Evolutionary conservation across 495 filamentous ascomycete genomes (phyloP), one percentile per base, ranked within the genome.

Genomic region (Darksidea phi): DNA sequence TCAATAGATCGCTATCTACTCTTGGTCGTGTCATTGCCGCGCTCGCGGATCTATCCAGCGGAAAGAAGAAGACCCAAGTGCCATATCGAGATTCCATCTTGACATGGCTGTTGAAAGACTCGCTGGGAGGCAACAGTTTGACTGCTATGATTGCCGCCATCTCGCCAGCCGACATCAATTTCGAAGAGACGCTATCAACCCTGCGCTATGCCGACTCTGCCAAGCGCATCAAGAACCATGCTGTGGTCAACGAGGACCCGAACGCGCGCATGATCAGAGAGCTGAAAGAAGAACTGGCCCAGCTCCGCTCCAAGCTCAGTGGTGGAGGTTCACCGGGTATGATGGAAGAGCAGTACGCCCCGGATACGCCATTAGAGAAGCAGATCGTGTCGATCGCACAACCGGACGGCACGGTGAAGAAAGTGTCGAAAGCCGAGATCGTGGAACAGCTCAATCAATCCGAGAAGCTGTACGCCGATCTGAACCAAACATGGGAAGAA

Each of bases 101-200:
- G 60, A 99, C 95, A 13, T 99, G 95, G 95, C 76, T 99, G 25
- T 76, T 99, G 61, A 97, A 99, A 67, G 95, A 99, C 72, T 97
- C 94, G 1, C 78, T 99, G 10, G 95, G 95, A 70, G 95, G 95
- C 57, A 99, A 99, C 76, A 97, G 94, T 70, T 93, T 98, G 88
- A 98, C 94, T 18, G 95, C 94, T 47, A 98, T 98, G 94, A 98
- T 98, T 76, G 94, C 94, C 47, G 94, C 94, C 37, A 97, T 98
- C 70, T 96, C 91, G 54, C 94, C 94, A 4, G 94, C 94, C 54
- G 94, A 99, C 76, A 97, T 99, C 79, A 99, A 99, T 75, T 99
- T 93, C 69, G 94, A 99, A 66, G 94, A 99, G 73, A 97, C 94
- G 12, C 79, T 99, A 6, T 90, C 91, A 72, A 99, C 94, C 11